phyloP scores from a whole-genome alignment of 345 rosid species.

The Lepidium aucheri region DNA sequence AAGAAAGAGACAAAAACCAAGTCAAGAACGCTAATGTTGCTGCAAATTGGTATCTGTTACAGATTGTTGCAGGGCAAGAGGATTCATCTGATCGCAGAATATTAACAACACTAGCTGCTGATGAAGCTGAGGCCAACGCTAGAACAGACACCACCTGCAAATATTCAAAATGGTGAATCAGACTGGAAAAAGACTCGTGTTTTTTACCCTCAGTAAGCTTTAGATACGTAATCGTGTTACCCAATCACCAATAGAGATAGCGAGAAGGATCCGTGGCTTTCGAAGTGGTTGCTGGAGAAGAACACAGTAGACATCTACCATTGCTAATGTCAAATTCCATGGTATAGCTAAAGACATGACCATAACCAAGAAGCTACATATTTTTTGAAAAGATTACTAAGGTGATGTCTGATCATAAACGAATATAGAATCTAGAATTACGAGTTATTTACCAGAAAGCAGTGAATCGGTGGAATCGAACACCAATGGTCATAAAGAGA shows the following conservation, averaged over 20 bases:
- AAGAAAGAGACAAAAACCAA: slow-evolving; percentile 70
- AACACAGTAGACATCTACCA: slow-evolving; percentile 73
- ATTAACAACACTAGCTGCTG: slow-evolving; percentile 77
- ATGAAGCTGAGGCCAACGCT: slow-evolving; percentile 68
- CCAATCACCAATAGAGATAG: slow-evolving; percentile 79
- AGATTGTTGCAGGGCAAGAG: slow-evolving; percentile 45
- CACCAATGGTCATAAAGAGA: slow-evolving; percentile 78
- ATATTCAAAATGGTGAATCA: not conserved
- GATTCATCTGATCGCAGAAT: slow-evolving; percentile 34
- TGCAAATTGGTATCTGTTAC: slow-evolving; percentile 69
- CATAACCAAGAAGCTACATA: slow-evolving; percentile 69
- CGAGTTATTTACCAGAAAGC: slow-evolving; percentile 59
- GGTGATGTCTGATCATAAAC: not conserved
- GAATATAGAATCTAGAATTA: not conserved
- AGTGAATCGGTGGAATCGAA: slow-evolving; percentile 78
- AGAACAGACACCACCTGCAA: slow-evolving; percentile 65
- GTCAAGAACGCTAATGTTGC: slow-evolving; percentile 85
- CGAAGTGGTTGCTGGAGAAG: slow-evolving; percentile 54
- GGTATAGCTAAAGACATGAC: slow-evolving; percentile 87
- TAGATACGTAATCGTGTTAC: slow-evolving; percentile 23
- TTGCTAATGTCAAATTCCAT: slow-evolving; percentile 73
- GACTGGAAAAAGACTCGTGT: not conserved
- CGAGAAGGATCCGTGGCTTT: slow-evolving; percentile 48
- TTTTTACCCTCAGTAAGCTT: not conserved
- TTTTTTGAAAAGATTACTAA: not conserved